These are phyloP conservation scores for Aspergillus taichungensis DNA, from an alignment of 495 filamentous ascomycete genomes.

Conservation along the genomic window DNA sequence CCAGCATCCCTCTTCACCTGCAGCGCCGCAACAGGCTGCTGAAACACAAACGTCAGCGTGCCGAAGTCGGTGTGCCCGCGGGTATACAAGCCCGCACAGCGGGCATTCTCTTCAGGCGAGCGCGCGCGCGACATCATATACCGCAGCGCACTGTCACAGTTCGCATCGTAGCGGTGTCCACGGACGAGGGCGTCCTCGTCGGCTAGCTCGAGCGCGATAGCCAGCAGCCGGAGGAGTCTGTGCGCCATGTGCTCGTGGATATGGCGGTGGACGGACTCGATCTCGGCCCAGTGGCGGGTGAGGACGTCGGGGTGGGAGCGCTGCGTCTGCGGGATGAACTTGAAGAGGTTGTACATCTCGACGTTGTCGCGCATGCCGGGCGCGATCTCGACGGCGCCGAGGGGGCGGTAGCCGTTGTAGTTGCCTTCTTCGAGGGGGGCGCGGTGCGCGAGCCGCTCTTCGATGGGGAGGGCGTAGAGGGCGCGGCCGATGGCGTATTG, in stretches of 20 bases:
- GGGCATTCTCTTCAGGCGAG: conserved; percentile 31
- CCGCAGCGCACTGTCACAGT: conserved; percentile 39
- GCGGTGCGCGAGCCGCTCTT: conserved; percentile 38
- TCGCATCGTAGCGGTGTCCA: conserved; percentile 40
- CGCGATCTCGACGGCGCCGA: conserved; percentile 15
- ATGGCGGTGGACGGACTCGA: conserved; percentile 39
- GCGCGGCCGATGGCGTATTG: conserved; percentile 44
- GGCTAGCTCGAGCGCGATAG: conserved; percentile 43
- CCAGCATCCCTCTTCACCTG: conserved; percentile 28
- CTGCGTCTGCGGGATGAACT: conserved; percentile 36
- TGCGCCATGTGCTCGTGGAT: conserved; percentile 38
- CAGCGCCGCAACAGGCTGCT: conserved; percentile 47
- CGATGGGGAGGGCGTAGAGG: conserved; percentile 40
- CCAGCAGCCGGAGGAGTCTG: conserved; percentile 40
- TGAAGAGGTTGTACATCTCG: conserved; percentile 48
- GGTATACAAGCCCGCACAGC: conserved; percentile 30
- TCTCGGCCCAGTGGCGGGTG: conserved; percentile 30
- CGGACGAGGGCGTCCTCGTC: conserved; percentile 39
- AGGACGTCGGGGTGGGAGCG: conserved; percentile 37
- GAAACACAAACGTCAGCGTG: conserved; percentile 45
- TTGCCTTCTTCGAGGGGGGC: conserved; percentile 35
- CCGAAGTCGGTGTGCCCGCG: conserved; percentile 47
- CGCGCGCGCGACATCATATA: conserved; percentile 48
- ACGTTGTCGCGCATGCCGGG: conserved; percentile 38
- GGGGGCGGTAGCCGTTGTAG: conserved; percentile 31